These are phyloP conservation scores for Thermothelomyces thermophilus DNA, from an alignment of 2,329 filamentous ascomycete species.

Conservation along the genomic window DNA sequence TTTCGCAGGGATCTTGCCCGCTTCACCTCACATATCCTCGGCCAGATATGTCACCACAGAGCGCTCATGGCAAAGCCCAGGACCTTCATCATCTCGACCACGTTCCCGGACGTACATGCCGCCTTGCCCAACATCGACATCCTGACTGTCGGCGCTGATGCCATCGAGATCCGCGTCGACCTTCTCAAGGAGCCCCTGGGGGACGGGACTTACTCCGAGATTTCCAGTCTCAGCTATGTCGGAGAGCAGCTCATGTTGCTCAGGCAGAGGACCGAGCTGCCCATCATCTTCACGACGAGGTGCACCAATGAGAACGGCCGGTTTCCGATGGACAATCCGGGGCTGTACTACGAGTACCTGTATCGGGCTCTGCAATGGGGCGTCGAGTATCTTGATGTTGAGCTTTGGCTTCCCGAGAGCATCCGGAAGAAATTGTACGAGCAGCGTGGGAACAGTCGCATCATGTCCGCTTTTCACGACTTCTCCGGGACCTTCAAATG, in stretches of 20 bases:
- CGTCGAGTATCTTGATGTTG: slow-evolving; percentile 83
- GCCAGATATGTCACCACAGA: slow-evolving; percentile 72
- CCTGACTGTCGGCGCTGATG: slow-evolving; percentile 77
- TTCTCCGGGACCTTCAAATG: slow-evolving; percentile 80
- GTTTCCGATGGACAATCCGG: slow-evolving; percentile 75
- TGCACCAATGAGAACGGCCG: slow-evolving; percentile 76
- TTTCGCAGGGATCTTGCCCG: slow-evolving; percentile 69
- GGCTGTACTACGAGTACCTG: slow-evolving; percentile 71
- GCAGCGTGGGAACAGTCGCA: slow-evolving; percentile 68
- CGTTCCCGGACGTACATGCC: slow-evolving; percentile 77
- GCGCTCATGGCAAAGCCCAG: slow-evolving; percentile 69
- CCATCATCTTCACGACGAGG: slow-evolving; percentile 84
- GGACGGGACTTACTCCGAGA: slow-evolving; percentile 53
- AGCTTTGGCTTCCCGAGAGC: slow-evolving; percentile 75
- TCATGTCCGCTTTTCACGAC: slow-evolving; percentile 90
- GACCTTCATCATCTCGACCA: slow-evolving; percentile 82
- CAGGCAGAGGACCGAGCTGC: slow-evolving; percentile 75
- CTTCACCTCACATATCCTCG: slow-evolving; percentile 72
- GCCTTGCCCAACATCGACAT: slow-evolving; percentile 82
- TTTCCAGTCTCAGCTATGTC: slow-evolving; percentile 77
- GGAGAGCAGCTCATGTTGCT: slow-evolving; percentile 80
- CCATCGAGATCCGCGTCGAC: slow-evolving; percentile 79
- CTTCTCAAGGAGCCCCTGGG: slow-evolving; percentile 64
- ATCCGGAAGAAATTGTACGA: slow-evolving; percentile 63
- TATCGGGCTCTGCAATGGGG: slow-evolving; percentile 82